Base-by-base conservation (phyloP, 1,284 basidiomycete genomes). In the Moesziomyces antarcticus region DNA sequence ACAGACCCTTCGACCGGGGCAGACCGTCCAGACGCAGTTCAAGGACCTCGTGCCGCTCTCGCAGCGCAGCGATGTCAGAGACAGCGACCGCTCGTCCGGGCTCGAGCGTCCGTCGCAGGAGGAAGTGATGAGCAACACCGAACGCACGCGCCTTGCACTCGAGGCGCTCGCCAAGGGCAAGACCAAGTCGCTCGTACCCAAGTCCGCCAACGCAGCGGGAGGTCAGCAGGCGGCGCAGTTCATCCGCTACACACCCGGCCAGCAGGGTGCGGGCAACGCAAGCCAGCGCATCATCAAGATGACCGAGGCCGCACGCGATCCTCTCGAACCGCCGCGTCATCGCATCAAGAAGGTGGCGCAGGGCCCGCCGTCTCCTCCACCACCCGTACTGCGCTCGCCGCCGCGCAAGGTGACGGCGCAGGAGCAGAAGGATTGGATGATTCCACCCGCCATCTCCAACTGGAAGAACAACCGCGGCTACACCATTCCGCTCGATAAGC, bases 391-490 rank as follows among this genome's bases (percentile, higher is more conserved):
- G 52, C 90, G 96, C 45, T 94, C 92, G 86, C 97, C 97, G 2
- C 97, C 97, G 7, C 88, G 97, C 58, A 96, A 97, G 80, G 93
- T 93, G 3, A 97, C 96, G 0, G 93, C 93, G 4, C 92, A 94
- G 65, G 97, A 99, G 84, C 96, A 98, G 86, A 98, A 98, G 85
- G 96, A 98, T 81, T 98, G 97, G 97, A 97, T 97, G 94, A 98
- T 99, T 57, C 97, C 97, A 4, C 97, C 97, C 18, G 98, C 94
- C 85, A 97, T 99, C 72, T 97, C 94, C 35, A 99, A 99, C 86
- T 99, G 97, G 97, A 99, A 99, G 88, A 99, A 99, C 88, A 98
- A 99, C 90, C 98, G 98, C 86, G 97, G 97, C 88, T 99, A 96
- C 86, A 99, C 96, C 6, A 98, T 99, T 78, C 95, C 97, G 27